Conservation (phyloP, 176 grass and related monocot species). For the Puya raimondii region DNA sequence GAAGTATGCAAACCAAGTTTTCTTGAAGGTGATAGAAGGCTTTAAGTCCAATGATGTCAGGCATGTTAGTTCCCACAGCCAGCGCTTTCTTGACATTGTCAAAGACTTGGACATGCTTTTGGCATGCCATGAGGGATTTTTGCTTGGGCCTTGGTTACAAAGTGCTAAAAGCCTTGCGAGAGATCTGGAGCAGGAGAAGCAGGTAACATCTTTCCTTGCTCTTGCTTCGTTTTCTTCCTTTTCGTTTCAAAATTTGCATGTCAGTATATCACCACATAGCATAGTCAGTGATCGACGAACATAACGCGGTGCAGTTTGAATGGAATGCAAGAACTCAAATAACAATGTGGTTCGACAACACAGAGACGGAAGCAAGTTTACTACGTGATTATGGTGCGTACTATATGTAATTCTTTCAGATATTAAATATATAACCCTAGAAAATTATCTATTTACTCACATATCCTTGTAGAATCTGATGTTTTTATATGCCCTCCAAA, state of each 20-base stretch:
- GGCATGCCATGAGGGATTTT: slow-evolving; percentile 64
- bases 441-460: not conserved
- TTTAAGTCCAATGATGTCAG: slow-evolving; percentile 39
- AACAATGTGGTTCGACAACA: slow-evolving; percentile 94
- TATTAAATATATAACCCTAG: too few relatives aligned
- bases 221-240: not conserved
- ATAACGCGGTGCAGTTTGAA: slow-evolving; percentile 56
- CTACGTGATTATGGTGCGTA: slow-evolving; percentile 59
- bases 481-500: not conserved
- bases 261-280: slow-evolving; percentile 1
- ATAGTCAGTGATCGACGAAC: not conserved
- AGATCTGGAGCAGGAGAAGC: slow-evolving; percentile 37
- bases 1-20: slow-evolving; percentile 69
- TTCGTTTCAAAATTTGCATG: not conserved
- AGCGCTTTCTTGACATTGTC: slow-evolving; percentile 52
- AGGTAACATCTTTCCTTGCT: slow-evolving; percentile 28
- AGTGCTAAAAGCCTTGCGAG: slow-evolving; percentile 55
- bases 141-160: slow-evolving; percentile 80
- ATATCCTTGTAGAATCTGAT: not conserved
- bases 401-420: not conserved
- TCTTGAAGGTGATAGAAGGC: slow-evolving; percentile 45
- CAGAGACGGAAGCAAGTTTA: slow-evolving; percentile 59
- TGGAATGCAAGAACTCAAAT: slow-evolving; percentile 94
- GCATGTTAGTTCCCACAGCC: slow-evolving; percentile 30
- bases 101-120: slow-evolving; percentile 51